Evolutionary conservation across 768 basidiomycete species (phyloP).

Genomic region (Phanerochaete carnosa): DNA sequence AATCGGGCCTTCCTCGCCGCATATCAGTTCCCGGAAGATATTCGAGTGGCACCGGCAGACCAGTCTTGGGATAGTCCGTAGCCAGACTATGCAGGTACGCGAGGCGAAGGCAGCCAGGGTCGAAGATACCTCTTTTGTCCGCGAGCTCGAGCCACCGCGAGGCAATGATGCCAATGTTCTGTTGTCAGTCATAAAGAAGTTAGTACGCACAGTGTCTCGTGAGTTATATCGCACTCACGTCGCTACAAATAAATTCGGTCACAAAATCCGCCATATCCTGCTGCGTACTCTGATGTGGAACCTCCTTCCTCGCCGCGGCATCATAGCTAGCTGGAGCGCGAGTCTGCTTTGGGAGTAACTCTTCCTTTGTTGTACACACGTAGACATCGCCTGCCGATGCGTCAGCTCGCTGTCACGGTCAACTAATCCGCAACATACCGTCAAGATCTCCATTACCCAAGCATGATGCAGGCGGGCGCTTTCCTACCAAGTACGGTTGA

Average conservation of each 20-base stretch:
- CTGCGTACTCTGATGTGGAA: constrained; percentile 47
- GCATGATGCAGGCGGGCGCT: constrained; percentile 56
- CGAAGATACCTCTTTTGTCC: constrained; percentile 48
- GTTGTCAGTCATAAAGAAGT: background rate
- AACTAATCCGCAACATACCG: constrained; percentile 38
- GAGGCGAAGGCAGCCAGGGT: constrained; percentile 46
- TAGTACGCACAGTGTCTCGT: background rate
- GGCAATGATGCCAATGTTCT: constrained; percentile 57
- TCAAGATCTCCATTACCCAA: constrained; percentile 72
- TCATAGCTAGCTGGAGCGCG: constrained; percentile 43
- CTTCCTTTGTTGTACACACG: constrained; percentile 1
- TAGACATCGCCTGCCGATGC: constrained; percentile 29
- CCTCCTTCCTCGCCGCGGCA: constrained; percentile 39
- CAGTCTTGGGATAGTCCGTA: constrained; percentile 58
- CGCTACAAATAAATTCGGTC: constrained; percentile 59
- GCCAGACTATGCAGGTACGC: constrained; percentile 56
- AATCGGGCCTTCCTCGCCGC: constrained; percentile 43
- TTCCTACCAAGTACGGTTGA: constrained; percentile 35
- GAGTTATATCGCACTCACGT: constrained; percentile 22
- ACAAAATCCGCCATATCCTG: constrained; percentile 63
- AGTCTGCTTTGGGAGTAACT: constrained; percentile 21
- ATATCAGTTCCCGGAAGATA: constrained; percentile 38
- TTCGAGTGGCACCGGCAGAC: constrained; percentile 22
- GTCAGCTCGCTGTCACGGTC: constrained; percentile 33
- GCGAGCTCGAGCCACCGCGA: constrained; percentile 59